These are phyloP conservation scores for Penicillium sp. DNA, from an alignment of 2,329 filamentous ascomycete species.

Conservation along the genomic window DNA sequence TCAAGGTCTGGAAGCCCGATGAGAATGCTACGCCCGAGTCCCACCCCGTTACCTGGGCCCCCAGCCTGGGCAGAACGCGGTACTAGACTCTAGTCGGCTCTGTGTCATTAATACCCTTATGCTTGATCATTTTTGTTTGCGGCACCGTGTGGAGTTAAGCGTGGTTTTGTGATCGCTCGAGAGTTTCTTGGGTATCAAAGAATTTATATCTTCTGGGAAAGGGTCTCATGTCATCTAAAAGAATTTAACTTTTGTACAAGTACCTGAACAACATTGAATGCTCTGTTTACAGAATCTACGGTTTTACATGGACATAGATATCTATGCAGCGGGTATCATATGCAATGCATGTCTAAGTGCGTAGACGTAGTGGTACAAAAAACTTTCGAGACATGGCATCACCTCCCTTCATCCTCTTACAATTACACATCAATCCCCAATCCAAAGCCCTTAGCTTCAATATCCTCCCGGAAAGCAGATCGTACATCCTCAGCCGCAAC, in stretches of 20 bases:
- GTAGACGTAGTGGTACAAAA: background rate
- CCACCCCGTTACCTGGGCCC: constrained; percentile 91
- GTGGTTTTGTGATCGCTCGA: constrained; percentile 19
- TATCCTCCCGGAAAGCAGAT: constrained; percentile 83
- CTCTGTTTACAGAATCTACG: background rate
- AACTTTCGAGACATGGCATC: background rate
- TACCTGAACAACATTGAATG: constrained; percentile 3
- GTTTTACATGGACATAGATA: background rate
- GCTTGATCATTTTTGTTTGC: constrained; percentile 18
- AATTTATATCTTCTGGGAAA: constrained; percentile 6
- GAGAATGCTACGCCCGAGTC: constrained; percentile 86
- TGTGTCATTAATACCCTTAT: constrained; percentile 24
- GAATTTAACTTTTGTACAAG: constrained; percentile 7
- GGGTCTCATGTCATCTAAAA: background rate
- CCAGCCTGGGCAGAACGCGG: constrained; percentile 74
- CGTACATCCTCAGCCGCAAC: constrained; percentile 90
- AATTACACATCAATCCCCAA: constrained; percentile 49
- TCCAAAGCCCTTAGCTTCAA: constrained; percentile 78
- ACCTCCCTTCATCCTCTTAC: constrained; percentile 13
- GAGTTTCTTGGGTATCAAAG: background rate
- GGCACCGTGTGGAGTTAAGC: constrained; percentile 36
- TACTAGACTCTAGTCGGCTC: constrained; percentile 51
- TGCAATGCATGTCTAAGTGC: background rate
- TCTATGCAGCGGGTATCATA: constrained; percentile 20
- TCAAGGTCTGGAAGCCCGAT: constrained; percentile 97